Evolutionary conservation across 148 eudicot genomes (phyloP).

Genomic region (Rhododendron ferrugineum): DNA sequence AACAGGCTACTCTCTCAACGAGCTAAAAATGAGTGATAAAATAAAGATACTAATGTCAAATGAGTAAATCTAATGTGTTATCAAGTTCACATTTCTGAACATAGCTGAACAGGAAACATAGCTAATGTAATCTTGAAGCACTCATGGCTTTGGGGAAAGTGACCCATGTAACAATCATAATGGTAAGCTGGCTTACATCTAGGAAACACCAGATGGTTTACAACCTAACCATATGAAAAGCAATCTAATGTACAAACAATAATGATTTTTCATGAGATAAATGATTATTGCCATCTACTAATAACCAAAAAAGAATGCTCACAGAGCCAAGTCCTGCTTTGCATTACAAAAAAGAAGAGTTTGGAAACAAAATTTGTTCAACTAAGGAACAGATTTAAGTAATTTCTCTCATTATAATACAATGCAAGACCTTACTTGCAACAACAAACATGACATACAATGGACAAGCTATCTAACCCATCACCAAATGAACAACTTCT

Average conservation of each 20-base stretch:
- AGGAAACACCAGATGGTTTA: neutral
- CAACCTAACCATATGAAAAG: neutral
- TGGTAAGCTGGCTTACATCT: neutral
- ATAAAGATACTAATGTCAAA: neutral
- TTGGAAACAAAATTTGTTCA: constrained; percentile 6
- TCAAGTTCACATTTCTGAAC: neutral
- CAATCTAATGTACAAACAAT: neutral
- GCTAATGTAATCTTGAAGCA: neutral
- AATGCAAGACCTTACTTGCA: neutral
- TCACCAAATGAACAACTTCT: neutral
- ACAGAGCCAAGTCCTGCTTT: neutral
- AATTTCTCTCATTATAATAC: neutral
- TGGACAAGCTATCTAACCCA: constrained; percentile 4
- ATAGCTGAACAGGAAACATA: neutral
- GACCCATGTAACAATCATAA: neutral
- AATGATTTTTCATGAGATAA: neutral
- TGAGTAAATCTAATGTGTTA: neutral
- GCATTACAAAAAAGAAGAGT: neutral
- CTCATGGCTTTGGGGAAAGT: neutral
- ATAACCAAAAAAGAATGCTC: neutral
- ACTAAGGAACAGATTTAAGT: neutral
- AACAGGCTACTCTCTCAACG: neutral
- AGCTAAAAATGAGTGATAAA: neutral
- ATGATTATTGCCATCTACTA: neutral
- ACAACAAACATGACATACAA: neutral